Percentiles rank a stretch among this genome's conserved stretches.
Evolutionary conservation across 1,284 basidiomycete species (phyloP).

Genomic region (Schizopora paradoxa): DNA sequence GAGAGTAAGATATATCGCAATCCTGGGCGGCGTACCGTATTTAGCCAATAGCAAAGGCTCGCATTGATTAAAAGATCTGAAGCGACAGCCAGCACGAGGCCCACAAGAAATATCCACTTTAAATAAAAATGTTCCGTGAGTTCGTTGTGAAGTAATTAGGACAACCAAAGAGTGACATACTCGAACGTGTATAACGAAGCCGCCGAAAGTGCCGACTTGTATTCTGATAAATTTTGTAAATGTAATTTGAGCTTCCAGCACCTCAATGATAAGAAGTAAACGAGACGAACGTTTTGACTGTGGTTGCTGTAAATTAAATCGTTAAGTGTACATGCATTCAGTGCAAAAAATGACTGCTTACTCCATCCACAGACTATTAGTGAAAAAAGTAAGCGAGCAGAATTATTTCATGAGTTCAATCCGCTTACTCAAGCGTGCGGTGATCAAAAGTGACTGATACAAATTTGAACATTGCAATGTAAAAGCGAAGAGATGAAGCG

Average conservation of each 20-base stretch:
- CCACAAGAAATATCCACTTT: slow-evolving; percentile 16
- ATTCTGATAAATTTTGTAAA: slow-evolving; percentile 11
- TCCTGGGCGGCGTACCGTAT: slow-evolving; percentile 3
- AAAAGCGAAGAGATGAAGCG: no score
- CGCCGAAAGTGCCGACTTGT: slow-evolving; percentile 12
- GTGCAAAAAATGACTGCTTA: no score
- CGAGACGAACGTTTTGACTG: slow-evolving; percentile 9
- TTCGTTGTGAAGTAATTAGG: not conserved
- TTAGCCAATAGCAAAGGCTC: slow-evolving; percentile 15
- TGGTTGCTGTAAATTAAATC: slow-evolving; percentile 4
- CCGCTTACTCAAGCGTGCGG: slow-evolving; percentile 7
- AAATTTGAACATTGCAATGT: not conserved
- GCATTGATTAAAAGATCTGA: slow-evolving; percentile 15
- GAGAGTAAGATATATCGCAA: not conserved
- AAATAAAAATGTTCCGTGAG: not conserved
- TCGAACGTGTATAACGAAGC: slow-evolving; percentile 11
- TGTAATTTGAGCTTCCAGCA: no score
- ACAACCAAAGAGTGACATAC: no score
- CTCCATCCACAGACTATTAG: no score
- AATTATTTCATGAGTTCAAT: no score
- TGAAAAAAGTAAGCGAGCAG: no score
- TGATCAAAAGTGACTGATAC: slow-evolving; percentile 8
- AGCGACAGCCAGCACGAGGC: slow-evolving; percentile 6
- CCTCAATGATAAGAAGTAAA: not conserved
- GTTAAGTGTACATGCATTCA: not conserved